A percentile compares a stretch with the other conserved stretches of the same genome.
Conservation (phyloP, 306 rosid species). For the Rosa rugosa region DNA sequence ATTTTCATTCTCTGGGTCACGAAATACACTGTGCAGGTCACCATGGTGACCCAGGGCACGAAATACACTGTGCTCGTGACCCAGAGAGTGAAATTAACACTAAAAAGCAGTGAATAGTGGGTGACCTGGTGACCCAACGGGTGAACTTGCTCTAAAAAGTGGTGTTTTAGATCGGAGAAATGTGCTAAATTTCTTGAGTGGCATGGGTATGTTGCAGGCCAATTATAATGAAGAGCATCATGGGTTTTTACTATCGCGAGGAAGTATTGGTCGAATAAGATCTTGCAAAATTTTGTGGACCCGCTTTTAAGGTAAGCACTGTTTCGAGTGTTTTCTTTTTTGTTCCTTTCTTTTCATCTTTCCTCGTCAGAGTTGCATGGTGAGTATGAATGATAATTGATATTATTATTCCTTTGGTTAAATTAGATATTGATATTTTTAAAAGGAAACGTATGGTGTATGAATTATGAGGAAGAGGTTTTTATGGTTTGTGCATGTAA, state of each 20-base stretch:
- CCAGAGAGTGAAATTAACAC: too few species aligned
- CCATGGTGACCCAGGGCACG: too few species aligned
- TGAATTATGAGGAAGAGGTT: neutral
- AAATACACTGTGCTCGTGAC: too few species aligned
- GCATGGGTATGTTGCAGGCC: conserved; percentile 7
- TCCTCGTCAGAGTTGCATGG: conserved; percentile 9
- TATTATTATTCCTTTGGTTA: too few species aligned
- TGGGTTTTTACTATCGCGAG: neutral
- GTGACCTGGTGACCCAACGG: too few species aligned
- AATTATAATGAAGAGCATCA: neutral
- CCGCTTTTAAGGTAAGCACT: conserved; percentile 8
- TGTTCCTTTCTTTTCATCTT: conserved; percentile 3
- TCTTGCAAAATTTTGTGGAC: neutral
- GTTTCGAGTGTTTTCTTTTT: neutral
- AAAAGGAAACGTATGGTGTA: neutral
- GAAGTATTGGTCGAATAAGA: neutral
- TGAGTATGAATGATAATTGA: neutral
- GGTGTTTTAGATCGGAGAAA: too few species aligned
- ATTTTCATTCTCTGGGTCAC: too few species aligned
- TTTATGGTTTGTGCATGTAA: neutral
- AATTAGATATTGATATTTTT: neutral
- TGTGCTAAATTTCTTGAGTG: neutral
- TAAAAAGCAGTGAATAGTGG: too few species aligned
- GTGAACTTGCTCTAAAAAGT: too few species aligned
- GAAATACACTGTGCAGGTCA: too few species aligned